Base-by-base conservation (phyloP, 345 rosid genomes). In the Crucihimalaya himalaica region DNA sequence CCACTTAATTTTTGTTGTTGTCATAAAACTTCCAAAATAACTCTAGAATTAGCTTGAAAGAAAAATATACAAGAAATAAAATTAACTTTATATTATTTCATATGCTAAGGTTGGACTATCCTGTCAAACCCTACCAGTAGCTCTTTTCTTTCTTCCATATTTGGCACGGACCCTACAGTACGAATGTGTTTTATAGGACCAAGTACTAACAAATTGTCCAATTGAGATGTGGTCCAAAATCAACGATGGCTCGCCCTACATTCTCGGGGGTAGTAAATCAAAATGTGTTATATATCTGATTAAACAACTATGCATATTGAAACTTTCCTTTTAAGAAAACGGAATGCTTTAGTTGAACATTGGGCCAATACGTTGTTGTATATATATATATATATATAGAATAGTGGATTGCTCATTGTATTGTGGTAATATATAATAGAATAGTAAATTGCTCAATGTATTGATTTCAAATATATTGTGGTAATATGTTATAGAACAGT, bases 161-260 rank as follows among this genome's bases (percentile, higher is more conserved):
- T 54, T 53, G 43, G 46, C n/a, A 39, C 32, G 46, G 76, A 72
- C 63, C 68, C 66, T 64, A 65, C 66, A 32, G 29, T 32, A 65
- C 32, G 34, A 46, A 46, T 35, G 58, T 45, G 19, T 47, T 37
- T 12, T 23, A 64, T 64, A 27, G 23, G 59, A 46, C 51, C 12
- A 66, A 47, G 27, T 18, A 39, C 60, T 66, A 66, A 57, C 40
- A 40, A 74, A n/a, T 19, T 48, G 31, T 57, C 28, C 53, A 51
- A 40, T 12, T 52, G 63, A 56, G 61, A 58, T 59, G 73, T 66
- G 78, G 73, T 66, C 78, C 68, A 66, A 37, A 39, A 31, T 37
- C 42, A 34, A 23, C 42, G 2, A 47, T 34, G 59, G 39, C 31
- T 31, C 66, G 39, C 71, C 73, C 62, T 58, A 15, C 37, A 37